Conservation (phyloP, 2,329 filamentous ascomycete genomes). For the Neocucurbitaria cava region DNA sequence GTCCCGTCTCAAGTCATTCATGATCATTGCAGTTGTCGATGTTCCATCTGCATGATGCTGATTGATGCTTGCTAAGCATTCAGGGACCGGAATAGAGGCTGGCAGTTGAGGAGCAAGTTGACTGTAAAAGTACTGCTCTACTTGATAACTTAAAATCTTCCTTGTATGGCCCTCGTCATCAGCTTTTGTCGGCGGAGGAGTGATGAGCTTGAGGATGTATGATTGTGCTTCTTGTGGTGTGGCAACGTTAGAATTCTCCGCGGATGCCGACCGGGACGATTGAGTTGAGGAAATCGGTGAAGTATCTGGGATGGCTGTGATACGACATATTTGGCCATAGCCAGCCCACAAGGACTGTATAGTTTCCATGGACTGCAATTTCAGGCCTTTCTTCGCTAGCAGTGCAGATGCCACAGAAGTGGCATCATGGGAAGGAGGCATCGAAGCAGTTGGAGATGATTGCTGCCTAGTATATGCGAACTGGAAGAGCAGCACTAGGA, state of each 20-base stretch:
- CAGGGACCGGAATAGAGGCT: constrained; percentile 56
- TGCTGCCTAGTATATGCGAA: not conserved
- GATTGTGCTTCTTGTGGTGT: constrained; percentile 34
- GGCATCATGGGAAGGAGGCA: constrained; percentile 39
- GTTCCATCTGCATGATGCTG: constrained; percentile 43
- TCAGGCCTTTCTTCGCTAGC: constrained; percentile 32
- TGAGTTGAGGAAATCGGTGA: constrained; percentile 9
- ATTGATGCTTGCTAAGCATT: constrained; percentile 57
- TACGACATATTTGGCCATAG: constrained; percentile 62
- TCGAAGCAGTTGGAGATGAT: constrained; percentile 36
- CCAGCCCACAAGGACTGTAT: constrained; percentile 58
- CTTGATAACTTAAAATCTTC: constrained; percentile 71
- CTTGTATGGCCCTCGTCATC: constrained; percentile 68
- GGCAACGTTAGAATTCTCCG: constrained; percentile 11
- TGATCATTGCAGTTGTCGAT: constrained; percentile 60
- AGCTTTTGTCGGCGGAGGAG: constrained; percentile 54
- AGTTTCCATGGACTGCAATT: constrained; percentile 29
- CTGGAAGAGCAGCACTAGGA: not conserved
- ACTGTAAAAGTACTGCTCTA: constrained; percentile 71
- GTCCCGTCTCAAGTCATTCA: constrained; percentile 62
- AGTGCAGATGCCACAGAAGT: constrained; percentile 34
- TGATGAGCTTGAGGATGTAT: constrained; percentile 67
- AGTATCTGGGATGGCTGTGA: constrained; percentile 51
- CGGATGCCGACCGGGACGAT: constrained; percentile 20
- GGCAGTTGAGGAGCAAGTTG: constrained; percentile 60